Percentiles rank a stretch among this genome's conserved stretches.
phyloP scores from a whole-genome alignment of 139 green algal species.

The Trebouxia sp. region DNA sequence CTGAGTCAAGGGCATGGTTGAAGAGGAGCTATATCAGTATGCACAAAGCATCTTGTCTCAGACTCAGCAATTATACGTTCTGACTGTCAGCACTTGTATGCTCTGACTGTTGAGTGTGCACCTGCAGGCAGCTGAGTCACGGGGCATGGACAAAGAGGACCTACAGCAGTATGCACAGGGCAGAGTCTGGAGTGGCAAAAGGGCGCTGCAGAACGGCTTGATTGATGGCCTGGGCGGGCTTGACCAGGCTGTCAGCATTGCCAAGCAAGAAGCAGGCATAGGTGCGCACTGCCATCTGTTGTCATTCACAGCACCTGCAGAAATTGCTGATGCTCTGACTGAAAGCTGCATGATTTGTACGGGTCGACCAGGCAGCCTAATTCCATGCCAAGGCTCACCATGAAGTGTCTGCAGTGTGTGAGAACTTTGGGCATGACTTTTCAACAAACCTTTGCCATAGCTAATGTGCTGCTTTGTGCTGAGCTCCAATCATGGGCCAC shows the following conservation, averaged over 20 bases:
- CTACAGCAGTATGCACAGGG: conserved; percentile 79
- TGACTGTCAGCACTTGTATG: background rate
- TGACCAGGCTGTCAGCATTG: conserved; percentile 70
- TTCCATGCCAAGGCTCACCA: no score
- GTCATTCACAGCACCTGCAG: no score
- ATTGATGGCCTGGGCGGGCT: conserved; percentile 89
- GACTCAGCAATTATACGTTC: background rate
- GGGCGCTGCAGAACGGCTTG: conserved; percentile 68
- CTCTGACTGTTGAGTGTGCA: background rate
- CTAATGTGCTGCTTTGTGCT: background rate
- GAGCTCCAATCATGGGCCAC: no score
- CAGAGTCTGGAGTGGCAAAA: conserved; percentile 84
- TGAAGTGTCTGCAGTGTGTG: no score
- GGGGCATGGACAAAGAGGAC: conserved; percentile 59
- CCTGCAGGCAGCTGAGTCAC: conserved; percentile 38
- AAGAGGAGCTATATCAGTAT: background rate
- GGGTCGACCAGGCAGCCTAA: no score
- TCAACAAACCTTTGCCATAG: background rate
- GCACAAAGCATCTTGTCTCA: background rate
- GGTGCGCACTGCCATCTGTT: background rate
- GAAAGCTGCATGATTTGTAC: background rate
- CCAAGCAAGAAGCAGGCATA: conserved; percentile 75
- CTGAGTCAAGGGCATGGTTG: background rate
- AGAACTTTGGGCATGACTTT: no score
- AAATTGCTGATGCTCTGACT: background rate